A percentile compares a stretch with the other conserved stretches of the same genome.
Conservation (phyloP, 768 basidiomycete genomes). For the Tulasnella sp. region DNA sequence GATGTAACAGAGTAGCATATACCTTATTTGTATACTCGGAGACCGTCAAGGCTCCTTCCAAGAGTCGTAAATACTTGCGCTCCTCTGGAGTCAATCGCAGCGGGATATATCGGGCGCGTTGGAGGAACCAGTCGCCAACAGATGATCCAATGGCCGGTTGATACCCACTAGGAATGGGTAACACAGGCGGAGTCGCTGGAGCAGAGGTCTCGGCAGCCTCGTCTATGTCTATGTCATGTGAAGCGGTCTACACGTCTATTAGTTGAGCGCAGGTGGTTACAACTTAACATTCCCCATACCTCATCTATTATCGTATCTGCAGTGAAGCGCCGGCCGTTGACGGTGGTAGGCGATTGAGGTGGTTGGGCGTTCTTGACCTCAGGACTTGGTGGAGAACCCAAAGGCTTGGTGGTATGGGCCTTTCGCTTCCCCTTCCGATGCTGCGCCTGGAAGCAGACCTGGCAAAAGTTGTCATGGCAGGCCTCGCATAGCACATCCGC, state of each 20-base stretch:
- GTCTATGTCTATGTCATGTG: constrained; percentile 35
- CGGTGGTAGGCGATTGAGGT: constrained; percentile 9
- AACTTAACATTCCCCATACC: background rate
- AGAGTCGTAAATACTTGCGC: constrained; percentile 73
- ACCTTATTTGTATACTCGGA: constrained; percentile 80
- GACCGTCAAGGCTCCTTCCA: constrained; percentile 65
- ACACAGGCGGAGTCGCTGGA: constrained; percentile 18
- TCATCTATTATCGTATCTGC: constrained; percentile 1
- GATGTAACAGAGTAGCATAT: background rate
- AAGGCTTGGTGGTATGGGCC: constrained; percentile 43
- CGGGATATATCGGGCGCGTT: constrained; percentile 72
- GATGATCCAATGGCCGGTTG: constrained; percentile 43
- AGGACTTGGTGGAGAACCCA: constrained; percentile 25
- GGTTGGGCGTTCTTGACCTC: background rate
- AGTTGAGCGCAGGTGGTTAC: background rate
- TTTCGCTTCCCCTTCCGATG: constrained; percentile 75
- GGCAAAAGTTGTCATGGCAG: constrained; percentile 65
- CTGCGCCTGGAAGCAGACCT: constrained; percentile 77
- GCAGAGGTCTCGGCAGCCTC: constrained; percentile 27
- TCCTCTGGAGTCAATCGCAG: constrained; percentile 62
- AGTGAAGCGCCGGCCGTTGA: constrained; percentile 20
- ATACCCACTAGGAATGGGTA: constrained; percentile 33
- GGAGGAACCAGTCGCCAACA: constrained; percentile 79
- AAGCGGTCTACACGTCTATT: background rate
- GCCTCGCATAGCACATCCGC: constrained; percentile 62